Conservation (phyloP, 73 alveolate genomes). For the Tetrahymena malaccensis region DNA sequence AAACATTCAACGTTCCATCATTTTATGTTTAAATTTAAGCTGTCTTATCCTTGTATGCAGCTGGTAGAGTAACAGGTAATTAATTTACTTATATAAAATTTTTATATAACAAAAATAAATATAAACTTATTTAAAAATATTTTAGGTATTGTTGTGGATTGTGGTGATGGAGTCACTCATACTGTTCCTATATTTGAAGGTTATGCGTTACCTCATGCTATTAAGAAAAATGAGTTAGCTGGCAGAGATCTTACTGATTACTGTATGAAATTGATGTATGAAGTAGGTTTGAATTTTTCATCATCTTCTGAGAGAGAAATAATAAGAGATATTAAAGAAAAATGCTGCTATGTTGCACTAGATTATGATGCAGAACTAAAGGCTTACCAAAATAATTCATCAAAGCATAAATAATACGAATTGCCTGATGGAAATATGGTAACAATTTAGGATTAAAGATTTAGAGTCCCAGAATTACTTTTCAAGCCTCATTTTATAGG, state of each 20-base stretch:
- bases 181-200: conserved; percentile 87
- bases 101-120: not conserved
- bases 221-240: conserved; percentile 74
- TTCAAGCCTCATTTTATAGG: conserved; percentile 77
- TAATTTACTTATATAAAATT: not conserved
- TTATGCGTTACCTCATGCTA: conserved; percentile 82
- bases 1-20: conserved; percentile 80
- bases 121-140: not conserved
- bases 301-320: conserved; percentile 73
- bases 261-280: conserved; percentile 59
- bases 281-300: conserved; percentile 57
- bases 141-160: conserved; percentile 70
- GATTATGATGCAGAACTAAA: conserved; percentile 18
- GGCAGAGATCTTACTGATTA: conserved; percentile 84
- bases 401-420: conserved; percentile 20
- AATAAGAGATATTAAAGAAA: conserved; percentile 32
- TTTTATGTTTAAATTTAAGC: conserved; percentile 79
- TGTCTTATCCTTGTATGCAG: conserved; percentile 72
- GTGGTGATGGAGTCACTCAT: conserved; percentile 88
- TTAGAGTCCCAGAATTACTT: conserved; percentile 80
- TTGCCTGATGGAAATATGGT: conserved; percentile 36
- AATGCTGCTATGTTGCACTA: conserved; percentile 3
- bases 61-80: conserved; percentile 85
- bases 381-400: conserved; percentile 6
- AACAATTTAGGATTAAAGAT: conserved; percentile 37